A percentile compares a stretch with the other conserved stretches of the same genome.
These are phyloP conservation scores for Epichloe gansuensis DNA, from an alignment of 2,329 filamentous ascomycete species.

Conservation along the genomic window DNA sequence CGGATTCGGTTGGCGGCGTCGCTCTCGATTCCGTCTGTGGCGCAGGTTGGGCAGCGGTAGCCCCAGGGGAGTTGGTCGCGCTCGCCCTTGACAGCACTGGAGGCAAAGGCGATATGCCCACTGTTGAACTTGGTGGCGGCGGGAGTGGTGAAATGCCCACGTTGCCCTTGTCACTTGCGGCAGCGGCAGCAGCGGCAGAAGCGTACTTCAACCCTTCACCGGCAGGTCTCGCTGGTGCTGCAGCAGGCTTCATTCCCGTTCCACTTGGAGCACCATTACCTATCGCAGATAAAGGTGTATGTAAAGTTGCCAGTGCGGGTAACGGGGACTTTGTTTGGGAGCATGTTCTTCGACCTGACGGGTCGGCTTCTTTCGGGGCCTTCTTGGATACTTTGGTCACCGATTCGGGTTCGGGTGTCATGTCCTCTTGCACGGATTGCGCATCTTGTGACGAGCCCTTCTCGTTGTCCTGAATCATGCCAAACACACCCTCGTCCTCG, in stretches of 20 bases:
- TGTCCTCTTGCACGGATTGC: constrained; percentile 81
- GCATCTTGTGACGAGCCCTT: constrained; percentile 89
- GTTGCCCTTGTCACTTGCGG: constrained; percentile 74
- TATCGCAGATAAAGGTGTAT: constrained; percentile 53
- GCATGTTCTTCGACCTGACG: constrained; percentile 58
- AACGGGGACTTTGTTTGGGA: constrained; percentile 87
- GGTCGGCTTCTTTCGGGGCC: constrained; percentile 44
- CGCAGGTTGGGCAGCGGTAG: constrained; percentile 33
- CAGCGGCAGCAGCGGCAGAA: constrained; percentile 85
- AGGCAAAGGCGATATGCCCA: constrained; percentile 35
- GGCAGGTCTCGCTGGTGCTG: constrained; percentile 68
- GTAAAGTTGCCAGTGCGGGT: constrained; percentile 81
- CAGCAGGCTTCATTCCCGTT: constrained; percentile 80
- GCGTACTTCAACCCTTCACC: constrained; percentile 94
- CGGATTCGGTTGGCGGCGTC: constrained; percentile 11
- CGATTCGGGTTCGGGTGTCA: constrained; percentile 42
- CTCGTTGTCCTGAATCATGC: constrained; percentile 69
- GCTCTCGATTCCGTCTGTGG: constrained; percentile 12
- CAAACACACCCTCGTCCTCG: constrained; percentile 81
- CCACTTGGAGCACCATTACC: constrained; percentile 43
- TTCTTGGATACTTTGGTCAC: constrained; percentile 38
- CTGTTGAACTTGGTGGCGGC: constrained; percentile 59
- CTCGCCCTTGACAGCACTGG: constrained; percentile 41
- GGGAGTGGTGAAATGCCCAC: constrained; percentile 89
- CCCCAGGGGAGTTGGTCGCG: constrained; percentile 41